Conservation (phyloP, 2,329 filamentous ascomycete genomes). For the Incumbomyces delicatus region DNA sequence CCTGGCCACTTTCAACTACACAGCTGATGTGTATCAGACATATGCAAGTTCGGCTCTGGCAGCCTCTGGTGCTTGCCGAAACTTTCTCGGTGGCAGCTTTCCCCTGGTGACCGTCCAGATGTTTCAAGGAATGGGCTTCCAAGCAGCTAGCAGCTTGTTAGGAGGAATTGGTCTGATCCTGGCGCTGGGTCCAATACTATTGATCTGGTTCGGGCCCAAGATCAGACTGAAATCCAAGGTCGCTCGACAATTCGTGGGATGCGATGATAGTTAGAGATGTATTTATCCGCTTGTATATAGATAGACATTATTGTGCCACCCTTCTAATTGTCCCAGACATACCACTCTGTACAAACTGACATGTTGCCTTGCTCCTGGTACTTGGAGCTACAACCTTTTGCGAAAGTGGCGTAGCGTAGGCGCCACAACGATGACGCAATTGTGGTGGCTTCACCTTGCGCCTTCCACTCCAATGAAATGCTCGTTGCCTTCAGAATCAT, state of each 20-base stretch:
- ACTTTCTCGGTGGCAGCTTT: conserved; percentile 71
- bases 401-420: too few species aligned
- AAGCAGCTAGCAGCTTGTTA: conserved; percentile 61
- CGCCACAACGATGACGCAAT: too few species aligned
- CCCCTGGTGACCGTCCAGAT: conserved; percentile 65
- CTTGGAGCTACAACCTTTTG: too few species aligned
- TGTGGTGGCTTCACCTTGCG: too few species aligned
- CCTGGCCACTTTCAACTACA: conserved; percentile 81
- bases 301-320: too few species aligned
- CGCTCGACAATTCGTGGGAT: conserved; percentile 38
- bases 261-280: conserved; percentile 1
- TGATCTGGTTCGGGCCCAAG: conserved; percentile 65
- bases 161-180: conserved; percentile 59
- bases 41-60: conserved; percentile 81
- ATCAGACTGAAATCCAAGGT: conserved; percentile 71
- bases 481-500: too few species aligned
- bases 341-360: too few species aligned
- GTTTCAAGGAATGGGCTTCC: conserved; percentile 62
- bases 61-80: conserved; percentile 80
- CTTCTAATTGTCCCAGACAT: too few species aligned
- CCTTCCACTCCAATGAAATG: too few species aligned
- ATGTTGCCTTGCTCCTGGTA: too few species aligned
- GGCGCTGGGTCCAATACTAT: conserved; percentile 73
- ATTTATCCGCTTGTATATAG: too few species aligned
- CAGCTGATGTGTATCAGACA: conserved; percentile 76